Evolutionary conservation across 2,329 filamentous ascomycete genomes (phyloP), one percentile per base, ranked within the genome.

Genomic region (Rhynchosporium graminicola): DNA sequence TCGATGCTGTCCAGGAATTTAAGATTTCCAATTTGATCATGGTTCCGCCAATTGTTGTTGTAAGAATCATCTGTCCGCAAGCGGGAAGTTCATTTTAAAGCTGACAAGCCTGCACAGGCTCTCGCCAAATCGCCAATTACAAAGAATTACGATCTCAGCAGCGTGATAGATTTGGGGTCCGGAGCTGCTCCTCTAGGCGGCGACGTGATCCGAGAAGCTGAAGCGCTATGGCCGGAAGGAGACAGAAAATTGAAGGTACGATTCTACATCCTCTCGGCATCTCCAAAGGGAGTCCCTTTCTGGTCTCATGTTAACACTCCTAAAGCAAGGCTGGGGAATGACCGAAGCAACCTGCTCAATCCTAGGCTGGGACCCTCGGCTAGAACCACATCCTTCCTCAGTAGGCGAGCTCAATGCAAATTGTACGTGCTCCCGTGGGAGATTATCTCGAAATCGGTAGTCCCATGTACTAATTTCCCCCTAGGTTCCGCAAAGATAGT

Each of bases 241-340:
- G 58, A 80, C 92, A 42, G 87, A 86, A 20, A 86, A 95, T 65
- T 86, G 10, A 89, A 60, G 52, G 70, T 66, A 61, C 36, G 20
- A 42, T 42, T 10, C 3, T 47, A 40, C 15, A 2, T 40, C 26
- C 7, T 26, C 47, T 31, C 43, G 26, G 29, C 3, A 2, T 20
- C 15, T 10, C 10, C 38, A 20, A 55, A 13, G 26, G 20, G 9
- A 15, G 42, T 20, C 10, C 4, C 26, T 12, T 45, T 40, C 15
- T 29, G 42, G 7, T 36, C 26, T 5, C 38, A n/a, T n/a, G 15
- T 45, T n/a, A 57, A 60, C 7, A 59, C 67, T 2, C 66, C 82
- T 7, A 12, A 77, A 78, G 72, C 91, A 94, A 75, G 91, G 90
- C 3, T 96, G 90, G 89, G 92, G 92, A 4, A 94, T 96, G 91